Conservation (phyloP, 2,329 filamentous ascomycete species). For the Neospermospora avenae region DNA sequence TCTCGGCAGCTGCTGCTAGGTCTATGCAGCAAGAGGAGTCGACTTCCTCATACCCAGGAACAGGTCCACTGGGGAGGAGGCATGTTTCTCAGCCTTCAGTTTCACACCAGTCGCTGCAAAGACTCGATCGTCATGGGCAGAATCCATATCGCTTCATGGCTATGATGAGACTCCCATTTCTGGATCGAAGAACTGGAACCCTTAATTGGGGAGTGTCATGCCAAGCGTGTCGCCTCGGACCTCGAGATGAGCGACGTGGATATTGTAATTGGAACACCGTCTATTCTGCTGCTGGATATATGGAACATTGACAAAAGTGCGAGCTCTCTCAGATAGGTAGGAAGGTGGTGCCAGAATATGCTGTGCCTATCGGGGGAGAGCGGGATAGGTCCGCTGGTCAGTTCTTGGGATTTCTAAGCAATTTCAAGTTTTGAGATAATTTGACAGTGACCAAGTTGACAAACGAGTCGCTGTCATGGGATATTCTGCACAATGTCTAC, state of each 20-base stretch:
- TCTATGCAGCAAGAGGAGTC: no score
- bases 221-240: constrained; percentile 19
- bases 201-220: constrained; percentile 19
- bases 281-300: constrained; percentile 14
- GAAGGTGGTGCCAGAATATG: constrained; percentile 4
- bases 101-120: no score
- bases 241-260: constrained; percentile 12
- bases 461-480: no score
- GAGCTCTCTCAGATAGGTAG: constrained; percentile 12
- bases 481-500: no score
- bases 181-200: constrained; percentile 14
- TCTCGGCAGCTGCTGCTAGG: constrained; percentile 4
- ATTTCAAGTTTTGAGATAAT: no score
- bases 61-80: no score
- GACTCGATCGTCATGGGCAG: constrained; percentile 6
- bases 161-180: constrained; percentile 15
- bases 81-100: no score
- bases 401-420: no score
- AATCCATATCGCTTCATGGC: constrained; percentile 21
- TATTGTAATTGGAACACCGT: constrained; percentile 13
- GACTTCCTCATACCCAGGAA: no score
- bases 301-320: constrained; percentile 18
- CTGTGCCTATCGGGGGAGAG: no score
- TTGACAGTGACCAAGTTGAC: no score
- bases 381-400: no score